Conservation (phyloP, 2,329 filamentous ascomycete species). For the Daldinia eschscholtzii region DNA sequence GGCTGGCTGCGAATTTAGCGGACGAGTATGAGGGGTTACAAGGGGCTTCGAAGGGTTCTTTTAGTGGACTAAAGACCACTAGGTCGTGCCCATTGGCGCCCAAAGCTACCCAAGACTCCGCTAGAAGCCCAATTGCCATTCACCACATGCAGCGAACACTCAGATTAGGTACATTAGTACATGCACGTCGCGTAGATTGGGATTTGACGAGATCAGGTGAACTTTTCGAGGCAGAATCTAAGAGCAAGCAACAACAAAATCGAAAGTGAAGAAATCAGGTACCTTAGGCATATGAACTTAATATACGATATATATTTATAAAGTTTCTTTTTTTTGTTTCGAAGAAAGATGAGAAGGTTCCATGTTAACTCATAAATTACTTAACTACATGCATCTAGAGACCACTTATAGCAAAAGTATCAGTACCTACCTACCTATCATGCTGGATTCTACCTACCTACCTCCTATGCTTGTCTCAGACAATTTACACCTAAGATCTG, state of each 20-base stretch:
- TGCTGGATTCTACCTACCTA: too few species aligned
- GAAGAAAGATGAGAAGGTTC: neutral
- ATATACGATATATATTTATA: neutral
- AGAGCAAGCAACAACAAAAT: neutral
- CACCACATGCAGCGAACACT: neutral
- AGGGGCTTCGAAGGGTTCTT: slow-evolving; percentile 11
- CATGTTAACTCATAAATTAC: too few species aligned
- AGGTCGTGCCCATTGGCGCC: slow-evolving; percentile 36
- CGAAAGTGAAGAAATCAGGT: neutral
- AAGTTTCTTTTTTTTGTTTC: too few species aligned
- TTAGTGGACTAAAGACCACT: slow-evolving; percentile 24
- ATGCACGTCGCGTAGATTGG: neutral
- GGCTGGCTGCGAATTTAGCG: neutral
- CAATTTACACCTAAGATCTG: neutral
- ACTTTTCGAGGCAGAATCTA: neutral
- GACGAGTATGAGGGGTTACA: neutral
- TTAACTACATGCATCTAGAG: too few species aligned
- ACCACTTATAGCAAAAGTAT: too few species aligned
- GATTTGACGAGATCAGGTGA: neutral
- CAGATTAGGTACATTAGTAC: neutral
- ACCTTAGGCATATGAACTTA: neutral
- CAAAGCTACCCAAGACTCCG: slow-evolving; percentile 34
- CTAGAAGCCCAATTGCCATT: slow-evolving; percentile 20
- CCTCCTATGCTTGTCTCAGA: neutral
- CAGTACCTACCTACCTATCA: too few species aligned